Base-by-base conservation (phyloP, 2,329 filamentous ascomycete species). In the Sporothrix curviconia region DNA sequence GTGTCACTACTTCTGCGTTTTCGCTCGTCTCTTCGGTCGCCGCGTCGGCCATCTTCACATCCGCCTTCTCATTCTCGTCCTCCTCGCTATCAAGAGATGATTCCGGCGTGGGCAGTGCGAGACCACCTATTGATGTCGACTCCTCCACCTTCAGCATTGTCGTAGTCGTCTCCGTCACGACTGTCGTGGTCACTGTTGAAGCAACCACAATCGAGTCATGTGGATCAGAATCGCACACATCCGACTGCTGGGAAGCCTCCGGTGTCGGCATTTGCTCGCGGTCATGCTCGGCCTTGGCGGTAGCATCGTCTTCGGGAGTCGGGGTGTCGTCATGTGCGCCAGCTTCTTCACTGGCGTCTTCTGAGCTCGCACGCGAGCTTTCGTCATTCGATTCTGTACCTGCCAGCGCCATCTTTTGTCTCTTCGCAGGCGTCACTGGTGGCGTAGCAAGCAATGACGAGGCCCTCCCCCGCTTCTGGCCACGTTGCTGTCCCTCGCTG, bases 381-480 rank as follows among this genome's bases (percentile, higher is more conserved):
- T 65, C 3, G 68, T 69, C 4, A 67, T 25, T 39, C 19, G 39
- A 30, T 5, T 11, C 28, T 11, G 28, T 11, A 12, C 52, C 22
- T 2, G 22, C 36, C 1, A 19, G 62, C 1, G 63, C 63, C 4
- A 67, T 68, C 64, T 77, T 81, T 12, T 72, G 68, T 58, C 71
- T 75, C 64, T 83, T 83, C 0, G 78, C 71, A 0, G 81, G 81
- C 0, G 81, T 84, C 12, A 78, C 70, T 0, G 81, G 81, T 0
- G 81, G 81, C 4, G 80, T 81, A 1, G 75, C 75, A 5, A 83
- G 69, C 7, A 82, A 68, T 4, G 69, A 70, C 6, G 69, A 69
- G 32, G 77, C 74, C 5, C 68, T 64, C 0, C 74, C 71, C 9
- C 71, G 69, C 62, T 74, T 76, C 56, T 64, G 66, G 14, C 61